Conservation (phyloP, 2,329 filamentous ascomycete genomes). For the Apiospora koreana region DNA sequence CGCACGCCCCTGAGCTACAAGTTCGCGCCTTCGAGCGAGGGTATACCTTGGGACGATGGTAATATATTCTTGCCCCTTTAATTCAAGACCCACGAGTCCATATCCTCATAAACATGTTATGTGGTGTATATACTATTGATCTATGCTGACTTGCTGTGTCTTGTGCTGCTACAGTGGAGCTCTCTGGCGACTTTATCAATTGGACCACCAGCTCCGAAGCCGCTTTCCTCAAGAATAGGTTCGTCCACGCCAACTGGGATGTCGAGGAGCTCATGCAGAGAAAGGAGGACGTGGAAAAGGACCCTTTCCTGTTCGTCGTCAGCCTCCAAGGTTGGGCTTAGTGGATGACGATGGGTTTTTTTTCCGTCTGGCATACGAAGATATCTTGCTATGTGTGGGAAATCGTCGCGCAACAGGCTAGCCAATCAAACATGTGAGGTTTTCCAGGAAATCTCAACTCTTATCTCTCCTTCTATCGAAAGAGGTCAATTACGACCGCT, state of each 20-base stretch:
- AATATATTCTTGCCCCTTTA: background rate
- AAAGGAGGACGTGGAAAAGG: constrained; percentile 14
- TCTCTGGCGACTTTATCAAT: constrained; percentile 34
- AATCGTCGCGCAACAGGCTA: no score
- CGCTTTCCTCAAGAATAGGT: constrained; percentile 33
- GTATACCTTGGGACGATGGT: constrained; percentile 12
- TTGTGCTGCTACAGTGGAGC: background rate
- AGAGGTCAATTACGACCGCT: no score
- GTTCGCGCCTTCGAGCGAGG: constrained; percentile 5
- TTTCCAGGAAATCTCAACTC: no score
- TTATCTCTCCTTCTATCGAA: no score
- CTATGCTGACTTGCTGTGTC: background rate
- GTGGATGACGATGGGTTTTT: background rate
- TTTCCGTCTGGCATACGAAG: no score
- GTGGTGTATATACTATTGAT: no score
- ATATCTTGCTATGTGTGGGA: no score
- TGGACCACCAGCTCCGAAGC: constrained; percentile 36
- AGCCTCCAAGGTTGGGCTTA: constrained; percentile 17
- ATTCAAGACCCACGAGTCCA: background rate
- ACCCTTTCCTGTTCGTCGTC: constrained; percentile 16
- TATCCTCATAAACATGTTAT: no score
- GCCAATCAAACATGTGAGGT: no score
- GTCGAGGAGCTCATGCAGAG: constrained; percentile 32
- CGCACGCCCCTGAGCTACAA: constrained; percentile 16
- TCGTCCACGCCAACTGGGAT: constrained; percentile 39